These are phyloP conservation scores for Pharus latifolius DNA, from an alignment of 176 grass and related monocot genomes.

Conservation along the genomic window DNA sequence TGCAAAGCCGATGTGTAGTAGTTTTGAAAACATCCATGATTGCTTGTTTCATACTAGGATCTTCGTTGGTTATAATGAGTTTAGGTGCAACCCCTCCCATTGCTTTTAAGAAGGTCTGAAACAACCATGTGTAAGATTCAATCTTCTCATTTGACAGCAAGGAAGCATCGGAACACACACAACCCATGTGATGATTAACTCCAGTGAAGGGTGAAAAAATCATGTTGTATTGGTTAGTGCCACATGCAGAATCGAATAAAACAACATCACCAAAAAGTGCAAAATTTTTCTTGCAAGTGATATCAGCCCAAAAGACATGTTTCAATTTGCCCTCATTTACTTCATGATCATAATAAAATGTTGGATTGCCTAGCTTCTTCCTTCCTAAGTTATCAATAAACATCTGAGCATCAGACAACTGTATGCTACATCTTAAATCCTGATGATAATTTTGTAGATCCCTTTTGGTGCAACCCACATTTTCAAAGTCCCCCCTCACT, in stretches of 20 bases:
- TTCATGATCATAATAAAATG: not conserved
- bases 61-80: too few species aligned
- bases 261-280: not conserved
- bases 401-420: too few species aligned
- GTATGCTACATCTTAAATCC: not conserved
- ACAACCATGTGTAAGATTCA: too few species aligned
- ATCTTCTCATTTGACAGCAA: too few species aligned
- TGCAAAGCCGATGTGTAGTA: too few species aligned
- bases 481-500: not conserved
- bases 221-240: not conserved
- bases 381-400: not conserved
- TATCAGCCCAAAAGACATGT: not conserved
- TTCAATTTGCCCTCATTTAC: not conserved
- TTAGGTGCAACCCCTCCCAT: too few species aligned
- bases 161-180: too few species aligned
- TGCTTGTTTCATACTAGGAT: too few species aligned
- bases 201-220: not conserved
- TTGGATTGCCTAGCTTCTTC: not conserved
- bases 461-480: not conserved
- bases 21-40: too few species aligned
- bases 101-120: too few species aligned
- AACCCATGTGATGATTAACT: not conserved
- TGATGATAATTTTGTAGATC: not conserved
- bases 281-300: not conserved
- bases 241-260: not conserved